Evolutionary conservation across 2,329 filamentous ascomycete genomes (phyloP), one percentile per base, ranked within the genome.

Genomic region (Phialophora chinensis): DNA sequence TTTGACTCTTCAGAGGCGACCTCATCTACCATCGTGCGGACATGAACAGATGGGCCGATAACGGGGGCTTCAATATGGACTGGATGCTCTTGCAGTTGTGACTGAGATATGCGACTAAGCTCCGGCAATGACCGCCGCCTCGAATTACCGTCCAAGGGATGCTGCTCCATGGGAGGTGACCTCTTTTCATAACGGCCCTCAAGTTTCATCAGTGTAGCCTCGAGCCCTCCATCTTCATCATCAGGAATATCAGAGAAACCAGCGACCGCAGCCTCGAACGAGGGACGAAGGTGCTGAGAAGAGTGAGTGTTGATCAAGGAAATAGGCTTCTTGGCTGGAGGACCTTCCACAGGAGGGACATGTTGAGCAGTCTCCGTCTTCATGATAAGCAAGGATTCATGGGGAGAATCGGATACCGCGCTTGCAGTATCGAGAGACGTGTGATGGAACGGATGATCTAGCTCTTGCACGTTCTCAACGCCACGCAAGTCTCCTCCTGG

Each of bases 121-220:
- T 71, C 69, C 23, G 69, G 69, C 17, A 71, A 60, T 6, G 66
- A 69, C 44, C 67, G 62, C 12, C 69, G 49, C 35, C 52, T 65
- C 12, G 59, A 60, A 20, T 62, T 35, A 25, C 63, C 60, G 50
- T 72, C 65, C 7, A 66, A 25, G 17, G 70, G 67, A 38, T 68
- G 63, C 44, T 70, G 69, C n/a, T 68, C 65, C 20, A 71, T 61
- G 3, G 69, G 69, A 49, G 74, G 72, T 72, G 73, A 75, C 6
- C 77, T 86, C 72, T 84, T 88, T 75, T 90, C 85, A 72, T 90
- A 95, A 72, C 88, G 94, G 10, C 95, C 95, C 80, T 99, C 95
- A 0, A 99, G 84, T 74, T 98, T 99, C 72, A 93, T 80, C 59
- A 99, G 78, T 0, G 95, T 92, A n/a, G 93, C 93, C 75, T 98